Evolutionary conservation across 768 basidiomycete genomes (phyloP), one percentile per base, ranked within the genome.

Genomic region (Suillus clintonianus): DNA sequence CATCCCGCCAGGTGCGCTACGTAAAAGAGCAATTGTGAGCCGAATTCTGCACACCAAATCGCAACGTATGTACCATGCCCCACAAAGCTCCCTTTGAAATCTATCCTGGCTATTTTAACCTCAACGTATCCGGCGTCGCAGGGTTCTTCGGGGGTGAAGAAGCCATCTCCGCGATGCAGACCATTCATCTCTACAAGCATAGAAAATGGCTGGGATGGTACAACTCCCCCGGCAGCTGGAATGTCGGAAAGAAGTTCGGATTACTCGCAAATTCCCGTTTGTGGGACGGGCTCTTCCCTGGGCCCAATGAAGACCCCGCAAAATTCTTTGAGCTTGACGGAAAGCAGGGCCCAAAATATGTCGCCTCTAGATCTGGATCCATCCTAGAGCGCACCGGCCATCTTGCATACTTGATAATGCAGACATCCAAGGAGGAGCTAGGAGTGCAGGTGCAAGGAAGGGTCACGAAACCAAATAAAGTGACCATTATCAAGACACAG

Each of bases 101-200:
- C 24, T 65, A 70, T 45, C 36, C 67, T 27, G 13, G 17, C 60
- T 55, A 59, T 15, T 74, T 74, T 53, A 53, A 60, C 6, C 71
- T 76, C 63, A 71, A 76, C 13, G 62, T 68, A 3, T 71, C 69
- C 48, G 76, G 72, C 3, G 65, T 77, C n/a, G 77, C 71, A 43
- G 76, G 77, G 11, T 72, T 78, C 66, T 71, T 78, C 32, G 77
- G 77, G 10, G 76, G 76, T 11, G 72, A 74, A 48, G 74, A 78
- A 58, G 73, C 69, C 6, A 69, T 77, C 27, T 67, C 74, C 0
- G 69, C 77, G 10, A 71, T 77, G 62, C 55, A 65, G n/a, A 65
- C 69, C 34, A 71, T 77, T 9, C 77, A 72, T 24, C 60, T 78
- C 39, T 73, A 65, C 56, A 62, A 66, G 27, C 65, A 69, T 13